Evolutionary conservation across 2,329 filamentous ascomycete species (phyloP), one percentile per base, ranked within the genome.

Genomic region (Ascochyta lentis): DNA sequence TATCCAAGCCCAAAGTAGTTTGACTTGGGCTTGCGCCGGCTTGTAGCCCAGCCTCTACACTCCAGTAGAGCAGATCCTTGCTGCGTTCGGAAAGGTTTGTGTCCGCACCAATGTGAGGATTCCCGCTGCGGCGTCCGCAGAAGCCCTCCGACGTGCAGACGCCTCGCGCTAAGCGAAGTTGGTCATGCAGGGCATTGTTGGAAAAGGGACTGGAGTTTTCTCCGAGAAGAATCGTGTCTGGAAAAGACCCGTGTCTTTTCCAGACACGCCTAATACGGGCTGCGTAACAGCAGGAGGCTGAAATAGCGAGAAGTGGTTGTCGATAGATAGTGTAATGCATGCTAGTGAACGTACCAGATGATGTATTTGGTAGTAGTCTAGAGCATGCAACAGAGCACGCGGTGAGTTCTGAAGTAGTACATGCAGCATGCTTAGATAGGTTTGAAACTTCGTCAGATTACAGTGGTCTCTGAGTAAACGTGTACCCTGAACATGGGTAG

Each of bases 91-190:
- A 46, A 19, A 29, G 40, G 0, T 12, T 6, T 6, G 6, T 6
- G 9, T 19, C 40, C 53, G 46, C 29, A 41, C 53, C 53, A 55
- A 50, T 50, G 13, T 42, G 42, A 46, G 16, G 15, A 13, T 38
- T 37, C 4, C 15, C 46, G 19, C 35, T 3, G 26, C 40, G 39
- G 29, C 46, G 6, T 23, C 47, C 13, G 23, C 29, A 37, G 16
- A 10, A 27, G 24, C n/a, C 27, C 40, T 44, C 27, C 35, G 52
- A 42, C 35, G 35, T 45, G 35, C 35, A 45, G 39, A 29, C 31
- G 48, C 48, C 40, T 33, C 24, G 33, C 44, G 44, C 33, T 34
- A 34, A 29, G 15, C 31, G 27, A 37, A 23, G 41, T 35, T 13
- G 8, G 22, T 23, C 6, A 50, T 33, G 47, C 47, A 50, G 47